Conservation (phyloP, 129 eudicot genomes). For the Heracleum sosnowskyi region DNA sequence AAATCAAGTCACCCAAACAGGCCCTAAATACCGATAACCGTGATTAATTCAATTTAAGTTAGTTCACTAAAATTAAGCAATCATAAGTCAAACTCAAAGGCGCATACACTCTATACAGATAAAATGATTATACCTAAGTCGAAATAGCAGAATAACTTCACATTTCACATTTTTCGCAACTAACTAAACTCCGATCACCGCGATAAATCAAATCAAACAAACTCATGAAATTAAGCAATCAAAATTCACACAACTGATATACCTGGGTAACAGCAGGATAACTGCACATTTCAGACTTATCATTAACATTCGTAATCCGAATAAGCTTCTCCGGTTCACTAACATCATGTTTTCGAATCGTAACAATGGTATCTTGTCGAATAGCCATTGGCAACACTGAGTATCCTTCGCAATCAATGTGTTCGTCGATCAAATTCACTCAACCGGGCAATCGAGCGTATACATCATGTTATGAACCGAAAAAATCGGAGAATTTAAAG, state of each 20-base stretch:
- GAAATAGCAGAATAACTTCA: constrained; percentile 85
- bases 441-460: constrained; percentile 96
- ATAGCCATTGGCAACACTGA: constrained; percentile 99
- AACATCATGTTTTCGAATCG: constrained; percentile 51
- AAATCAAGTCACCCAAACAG: too few species aligned
- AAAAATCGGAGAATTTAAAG: constrained; percentile 44
- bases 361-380: constrained; percentile 88
- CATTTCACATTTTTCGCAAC: constrained; percentile 29
- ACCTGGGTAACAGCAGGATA: constrained; percentile 92
- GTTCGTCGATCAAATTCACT: constrained; percentile 99
- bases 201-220: not conserved
- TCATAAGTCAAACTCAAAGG: not conserved
- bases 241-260: not conserved
- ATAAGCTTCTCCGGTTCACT: constrained; percentile 53
- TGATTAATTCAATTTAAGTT: too few species aligned
- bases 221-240: too few species aligned
- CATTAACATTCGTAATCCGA: constrained; percentile 75
- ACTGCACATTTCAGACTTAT: constrained; percentile 72
- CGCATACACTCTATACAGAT: not conserved
- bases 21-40: too few species aligned
- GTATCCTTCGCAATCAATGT: constrained; percentile 95
- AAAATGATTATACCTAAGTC: constrained; percentile 38
- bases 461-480: constrained; percentile 51
- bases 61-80: not conserved
- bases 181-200: not conserved